Base-by-base conservation (phyloP, 192 early-diverging fungal species). In the Rhizoclosmatium sp. region DNA sequence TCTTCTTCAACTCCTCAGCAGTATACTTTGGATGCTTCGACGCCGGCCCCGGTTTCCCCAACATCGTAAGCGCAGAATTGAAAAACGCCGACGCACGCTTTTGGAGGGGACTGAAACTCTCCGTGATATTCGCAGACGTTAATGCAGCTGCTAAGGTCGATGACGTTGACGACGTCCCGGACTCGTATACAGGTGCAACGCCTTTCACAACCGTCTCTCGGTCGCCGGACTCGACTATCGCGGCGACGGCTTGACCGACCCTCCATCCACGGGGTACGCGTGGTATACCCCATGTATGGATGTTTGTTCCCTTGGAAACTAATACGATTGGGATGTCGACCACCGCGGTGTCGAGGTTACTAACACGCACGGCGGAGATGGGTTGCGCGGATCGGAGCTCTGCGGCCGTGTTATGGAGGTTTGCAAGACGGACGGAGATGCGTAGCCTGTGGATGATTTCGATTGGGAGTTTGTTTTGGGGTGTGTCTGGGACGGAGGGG, bases 281-380 rank as follows among this genome's bases (percentile, higher is more conserved):
- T 7, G 75, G 75, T 2, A 76, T 47, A 14, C 75, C 65, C 75
- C 75, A 76, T 9, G 46, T n/a, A 54, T 76, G 64, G 47, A 76
- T 66, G 1, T 71, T 16, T 21, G n/a, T 31, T 56, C 69, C 69
- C 69, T 76, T 76, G 4, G 45, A 7, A 21, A 76, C 75, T 12
- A 76, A 64, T 16, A 76, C 75, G 21, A 76, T 46, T 2, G 75
- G 75, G 4, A 76, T 41, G 66, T 76, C 75, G 14, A 76, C n/a
- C 10, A 76, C 75, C 14, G 66, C 31, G 5, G 21, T 45, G 51
- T 76, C 75, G 4, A 40, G n/a, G 4, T 56, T 47, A 7, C 46
- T 40, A 23, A 76, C 61, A 19, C 61, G 75, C 5, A 76, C 75
- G 2, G 75, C 75, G 10, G 45, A 49, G 14, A 54, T 10, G 2